A percentile compares a stretch with the other conserved stretches of the same genome.
Evolutionary conservation across 495 filamentous ascomycete species (phyloP).

Genomic region (Apodospora peruviana): DNA sequence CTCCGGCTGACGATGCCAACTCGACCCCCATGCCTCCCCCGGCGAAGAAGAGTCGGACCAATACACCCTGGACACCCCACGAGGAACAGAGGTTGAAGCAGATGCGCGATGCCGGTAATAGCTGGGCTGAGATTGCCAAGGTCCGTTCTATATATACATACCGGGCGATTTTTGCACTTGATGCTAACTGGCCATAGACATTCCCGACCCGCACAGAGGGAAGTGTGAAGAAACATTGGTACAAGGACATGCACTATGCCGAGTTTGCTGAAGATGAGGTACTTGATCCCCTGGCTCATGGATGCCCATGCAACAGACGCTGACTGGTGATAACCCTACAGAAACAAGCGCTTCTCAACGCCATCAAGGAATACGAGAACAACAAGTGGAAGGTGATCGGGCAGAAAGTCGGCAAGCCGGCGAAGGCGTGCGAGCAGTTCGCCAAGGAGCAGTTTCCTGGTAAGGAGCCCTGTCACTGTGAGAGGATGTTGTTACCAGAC

Average conservation of each 20-base stretch:
- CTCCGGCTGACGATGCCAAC: constrained; percentile 24
- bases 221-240: constrained; percentile 99
- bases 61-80: constrained; percentile 93
- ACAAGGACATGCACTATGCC: constrained; percentile 99
- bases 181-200: constrained; percentile 49
- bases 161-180: too few species aligned
- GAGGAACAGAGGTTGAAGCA: constrained; percentile 89
- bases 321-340: constrained; percentile 28
- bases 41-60: constrained; percentile 88
- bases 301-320: not conserved
- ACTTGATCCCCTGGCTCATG: constrained; percentile 22
- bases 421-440: constrained; percentile 98
- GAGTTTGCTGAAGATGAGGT: constrained; percentile 99
- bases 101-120: constrained; percentile 88
- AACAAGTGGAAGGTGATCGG: constrained; percentile 99
- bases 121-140: constrained; percentile 98
- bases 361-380: constrained; percentile 97
- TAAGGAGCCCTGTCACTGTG: too few species aligned
- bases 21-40: constrained; percentile 46
- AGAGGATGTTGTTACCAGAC: too few species aligned
- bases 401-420: constrained; percentile 92
- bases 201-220: constrained; percentile 93
- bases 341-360: constrained; percentile 79
- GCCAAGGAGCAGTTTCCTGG: constrained; percentile 89
- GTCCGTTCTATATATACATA: constrained; percentile 39